Evolutionary conservation across 2,329 filamentous ascomycete genomes (phyloP).

Genomic region (Hypoxylon sp.): DNA sequence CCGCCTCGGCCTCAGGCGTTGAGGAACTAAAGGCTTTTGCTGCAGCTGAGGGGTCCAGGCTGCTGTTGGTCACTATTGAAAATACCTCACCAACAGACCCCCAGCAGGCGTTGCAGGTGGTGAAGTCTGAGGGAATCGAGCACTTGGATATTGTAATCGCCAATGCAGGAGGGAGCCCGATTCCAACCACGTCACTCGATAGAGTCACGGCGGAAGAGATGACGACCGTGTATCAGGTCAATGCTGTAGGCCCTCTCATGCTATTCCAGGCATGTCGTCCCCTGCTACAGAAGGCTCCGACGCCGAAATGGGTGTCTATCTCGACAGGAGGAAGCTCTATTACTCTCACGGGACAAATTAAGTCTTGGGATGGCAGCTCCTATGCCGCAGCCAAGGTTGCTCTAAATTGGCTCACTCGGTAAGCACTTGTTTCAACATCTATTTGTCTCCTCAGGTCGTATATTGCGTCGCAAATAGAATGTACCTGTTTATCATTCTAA

Average conservation of each 20-base stretch:
- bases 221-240: constrained; percentile 47
- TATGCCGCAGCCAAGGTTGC: constrained; percentile 55
- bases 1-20: constrained; percentile 42
- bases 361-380: constrained; percentile 39
- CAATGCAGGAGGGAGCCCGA: constrained; percentile 55
- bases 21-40: constrained; percentile 49
- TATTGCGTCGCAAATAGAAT: neutral
- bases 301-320: constrained; percentile 54
- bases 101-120: constrained; percentile 48
- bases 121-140: constrained; percentile 50
- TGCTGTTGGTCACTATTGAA: constrained; percentile 55
- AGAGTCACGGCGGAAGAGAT: constrained; percentile 52
- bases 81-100: constrained; percentile 50
- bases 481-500: constrained; percentile 12
- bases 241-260: constrained; percentile 52
- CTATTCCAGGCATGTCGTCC: constrained; percentile 54
- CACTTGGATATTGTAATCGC: constrained; percentile 57
- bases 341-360: constrained; percentile 35
- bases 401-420: constrained; percentile 54
- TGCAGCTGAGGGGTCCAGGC: constrained; percentile 49
- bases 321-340: constrained; percentile 51
- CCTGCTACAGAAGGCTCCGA: constrained; percentile 53
- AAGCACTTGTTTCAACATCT: constrained; percentile 10
- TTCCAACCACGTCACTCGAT: constrained; percentile 49
- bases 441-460: neutral